Percentiles rank a stretch among this genome's conserved stretches.
phyloP scores from a whole-genome alignment of 2,329 filamentous ascomycete genomes.

The Sporothrix brunneoviolacea region DNA sequence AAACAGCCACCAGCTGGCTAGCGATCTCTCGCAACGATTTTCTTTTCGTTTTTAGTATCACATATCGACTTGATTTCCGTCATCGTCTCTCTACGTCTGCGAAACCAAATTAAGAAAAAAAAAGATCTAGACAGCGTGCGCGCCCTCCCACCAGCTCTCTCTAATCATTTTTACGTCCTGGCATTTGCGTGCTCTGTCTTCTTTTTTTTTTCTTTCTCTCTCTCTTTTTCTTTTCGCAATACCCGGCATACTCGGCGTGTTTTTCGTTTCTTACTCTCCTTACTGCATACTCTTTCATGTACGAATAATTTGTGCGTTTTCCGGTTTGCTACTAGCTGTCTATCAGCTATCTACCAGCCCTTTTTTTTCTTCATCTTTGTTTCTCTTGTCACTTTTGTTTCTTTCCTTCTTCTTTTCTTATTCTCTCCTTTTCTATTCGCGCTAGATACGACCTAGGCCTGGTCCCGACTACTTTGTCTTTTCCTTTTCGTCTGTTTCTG shows the following conservation, averaged over 20 bases:
- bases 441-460: constrained; percentile 8
- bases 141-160: neutral
- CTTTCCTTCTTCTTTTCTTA: neutral
- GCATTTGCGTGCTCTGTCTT: neutral
- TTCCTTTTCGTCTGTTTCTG: constrained; percentile 4
- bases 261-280: constrained; percentile 10
- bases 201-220: neutral
- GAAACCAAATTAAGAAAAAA: neutral
- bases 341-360: neutral
- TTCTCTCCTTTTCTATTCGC: neutral
- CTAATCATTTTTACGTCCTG: neutral
- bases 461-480: constrained; percentile 6
- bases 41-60: neutral
- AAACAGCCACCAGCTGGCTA: constrained; percentile 4
- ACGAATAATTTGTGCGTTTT: constrained; percentile 1
- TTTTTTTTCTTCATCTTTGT: neutral
- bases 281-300: constrained; percentile 5
- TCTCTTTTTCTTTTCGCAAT: constrained; percentile 1
- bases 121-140: neutral
- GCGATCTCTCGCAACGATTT: neutral
- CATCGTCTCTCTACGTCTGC: neutral
- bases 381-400: neutral
- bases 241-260: constrained; percentile 12
- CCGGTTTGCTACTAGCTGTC: neutral
- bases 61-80: neutral